Percentiles rank a stretch among this genome's conserved stretches.
These are phyloP conservation scores for Aureobasidium lini DNA, from an alignment of 2,329 filamentous ascomycete species.

Conservation along the genomic window DNA sequence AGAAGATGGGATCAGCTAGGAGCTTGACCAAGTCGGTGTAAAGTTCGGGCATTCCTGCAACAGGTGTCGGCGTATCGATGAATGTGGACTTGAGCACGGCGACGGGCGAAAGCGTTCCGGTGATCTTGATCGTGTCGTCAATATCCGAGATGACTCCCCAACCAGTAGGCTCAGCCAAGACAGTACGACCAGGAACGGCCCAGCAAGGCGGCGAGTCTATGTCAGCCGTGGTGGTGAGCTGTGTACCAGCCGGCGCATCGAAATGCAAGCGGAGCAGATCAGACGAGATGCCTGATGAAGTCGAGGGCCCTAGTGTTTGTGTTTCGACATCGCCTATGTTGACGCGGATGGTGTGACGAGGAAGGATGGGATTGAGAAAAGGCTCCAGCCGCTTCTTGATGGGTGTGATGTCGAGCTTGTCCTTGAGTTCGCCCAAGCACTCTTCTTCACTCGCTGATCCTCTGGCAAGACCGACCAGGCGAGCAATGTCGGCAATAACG, in stretches of 20 bases:
- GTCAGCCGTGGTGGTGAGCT: conserved; percentile 35
- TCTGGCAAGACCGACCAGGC: conserved; percentile 56
- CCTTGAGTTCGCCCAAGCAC: conserved; percentile 33
- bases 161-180: conserved; percentile 67
- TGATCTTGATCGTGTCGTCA: conserved; percentile 93
- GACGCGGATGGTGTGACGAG: conserved; percentile 60
- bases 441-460: conserved; percentile 45
- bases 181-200: conserved; percentile 39
- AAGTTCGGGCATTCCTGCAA: conserved; percentile 76
- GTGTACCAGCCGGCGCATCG: conserved; percentile 10
- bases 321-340: conserved; percentile 42
- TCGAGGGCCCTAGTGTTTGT: conserved; percentile 28
- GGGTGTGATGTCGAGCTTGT: conserved; percentile 30
- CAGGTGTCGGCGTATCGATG: conserved; percentile 61
- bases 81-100: conserved; percentile 83
- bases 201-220: neutral
- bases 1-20: conserved; percentile 63
- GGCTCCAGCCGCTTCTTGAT: conserved; percentile 65
- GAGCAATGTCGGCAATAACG: conserved; percentile 62
- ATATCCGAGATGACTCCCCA: conserved; percentile 86
- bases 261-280: conserved; percentile 25
- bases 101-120: conserved; percentile 68
- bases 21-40: conserved; percentile 58
- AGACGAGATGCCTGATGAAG: conserved; percentile 26
- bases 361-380: conserved; percentile 69